Conservation (phyloP, 495 filamentous ascomycete genomes). For the Penicillium cataractarum region DNA sequence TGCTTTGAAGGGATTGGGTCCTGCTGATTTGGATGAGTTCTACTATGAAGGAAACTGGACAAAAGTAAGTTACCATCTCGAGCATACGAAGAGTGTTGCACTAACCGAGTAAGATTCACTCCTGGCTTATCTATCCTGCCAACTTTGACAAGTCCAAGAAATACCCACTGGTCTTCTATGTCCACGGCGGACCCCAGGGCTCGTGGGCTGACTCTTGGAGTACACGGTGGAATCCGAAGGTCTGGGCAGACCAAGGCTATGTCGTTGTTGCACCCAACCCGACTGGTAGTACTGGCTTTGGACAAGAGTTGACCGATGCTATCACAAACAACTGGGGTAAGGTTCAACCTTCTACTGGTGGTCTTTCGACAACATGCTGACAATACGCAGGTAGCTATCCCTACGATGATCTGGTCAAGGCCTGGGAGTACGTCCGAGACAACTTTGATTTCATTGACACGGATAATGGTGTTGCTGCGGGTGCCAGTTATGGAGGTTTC, state of each 20-base stretch:
- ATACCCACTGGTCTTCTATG: slow-evolving; percentile 54
- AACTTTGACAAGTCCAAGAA: slow-evolving; percentile 48
- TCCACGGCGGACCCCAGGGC: slow-evolving; percentile 59
- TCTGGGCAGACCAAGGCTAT: slow-evolving; percentile 61
- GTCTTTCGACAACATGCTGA: background rate
- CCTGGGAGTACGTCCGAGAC: slow-evolving; percentile 52
- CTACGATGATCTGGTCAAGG: slow-evolving; percentile 58
- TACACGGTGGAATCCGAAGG: slow-evolving; percentile 54
- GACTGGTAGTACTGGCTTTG: slow-evolving; percentile 55
- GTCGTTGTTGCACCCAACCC: slow-evolving; percentile 58
- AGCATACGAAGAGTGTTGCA: background rate
- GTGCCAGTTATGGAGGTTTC: slow-evolving; percentile 56
- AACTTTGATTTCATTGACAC: slow-evolving; percentile 55
- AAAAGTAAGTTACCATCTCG: slow-evolving; percentile 25
- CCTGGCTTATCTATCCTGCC: slow-evolving; percentile 52
- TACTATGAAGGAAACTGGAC: slow-evolving; percentile 41
- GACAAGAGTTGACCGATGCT: slow-evolving; percentile 49
- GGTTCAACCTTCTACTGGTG: background rate
- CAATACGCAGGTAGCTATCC: slow-evolving; percentile 42
- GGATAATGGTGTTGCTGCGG: slow-evolving; percentile 51
- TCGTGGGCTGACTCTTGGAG: slow-evolving; percentile 54
- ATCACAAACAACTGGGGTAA: slow-evolving; percentile 55
- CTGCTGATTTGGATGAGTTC: slow-evolving; percentile 44
- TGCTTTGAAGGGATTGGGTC: slow-evolving; percentile 32
- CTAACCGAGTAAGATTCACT: slow-evolving; percentile 44